Evolutionary conservation across 192 early-diverging fungal species (phyloP).

Genomic region (Rhizophagus clarus): DNA sequence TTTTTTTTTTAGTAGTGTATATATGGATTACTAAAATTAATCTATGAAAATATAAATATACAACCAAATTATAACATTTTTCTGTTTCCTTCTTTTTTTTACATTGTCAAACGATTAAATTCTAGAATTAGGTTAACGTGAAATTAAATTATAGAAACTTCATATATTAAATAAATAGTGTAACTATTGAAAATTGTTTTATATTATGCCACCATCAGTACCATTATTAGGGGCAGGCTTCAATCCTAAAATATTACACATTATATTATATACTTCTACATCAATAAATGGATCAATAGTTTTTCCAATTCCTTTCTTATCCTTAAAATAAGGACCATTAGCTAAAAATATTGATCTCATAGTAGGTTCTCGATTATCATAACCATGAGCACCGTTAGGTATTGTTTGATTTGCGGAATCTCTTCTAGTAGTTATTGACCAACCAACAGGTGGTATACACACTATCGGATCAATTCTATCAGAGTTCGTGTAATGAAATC

Average conservation of each 20-base stretch:
- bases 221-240: constrained; percentile 75
- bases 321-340: constrained; percentile 65
- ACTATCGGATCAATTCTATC: constrained; percentile 76
- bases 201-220: constrained; percentile 40
- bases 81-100: too few species aligned
- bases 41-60: too few species aligned
- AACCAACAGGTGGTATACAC: constrained; percentile 67
- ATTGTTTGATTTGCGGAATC: constrained; percentile 34
- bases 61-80: too few species aligned
- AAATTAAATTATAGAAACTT: too few species aligned
- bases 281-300: constrained; percentile 61
- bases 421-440: constrained; percentile 51
- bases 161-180: too few species aligned
- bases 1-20: too few species aligned
- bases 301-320: constrained; percentile 12
- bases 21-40: too few species aligned
- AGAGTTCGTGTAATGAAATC: constrained; percentile 70
- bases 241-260: constrained; percentile 60
- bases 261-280: constrained; percentile 72
- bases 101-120: too few species aligned
- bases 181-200: too few species aligned
- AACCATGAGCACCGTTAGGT: constrained; percentile 79
- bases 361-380: constrained; percentile 68
- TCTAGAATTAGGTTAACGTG: too few species aligned
- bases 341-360: constrained; percentile 91